Conservation (phyloP, 257 asterid species). For the Przewalskia tangutica region DNA sequence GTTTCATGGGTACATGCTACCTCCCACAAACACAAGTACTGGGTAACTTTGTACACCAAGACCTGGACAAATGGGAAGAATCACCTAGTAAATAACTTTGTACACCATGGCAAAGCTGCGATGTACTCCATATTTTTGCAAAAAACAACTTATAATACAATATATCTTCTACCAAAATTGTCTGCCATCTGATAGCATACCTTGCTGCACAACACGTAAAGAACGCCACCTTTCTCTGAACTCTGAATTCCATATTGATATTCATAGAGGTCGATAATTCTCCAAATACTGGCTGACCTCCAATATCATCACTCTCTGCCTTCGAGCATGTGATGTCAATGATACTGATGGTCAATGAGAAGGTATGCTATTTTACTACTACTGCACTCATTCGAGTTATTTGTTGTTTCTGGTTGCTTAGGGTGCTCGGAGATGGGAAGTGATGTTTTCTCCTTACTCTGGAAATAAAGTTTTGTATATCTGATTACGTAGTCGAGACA, state of each 20-base stretch:
- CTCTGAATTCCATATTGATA: background rate
- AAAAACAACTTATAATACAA: background rate
- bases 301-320: too few species aligned
- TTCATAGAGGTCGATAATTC: background rate
- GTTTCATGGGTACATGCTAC: background rate
- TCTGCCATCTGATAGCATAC: background rate
- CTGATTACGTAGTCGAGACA: too few species aligned
- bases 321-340: conserved; percentile 98
- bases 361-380: conserved; percentile 36
- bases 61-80: too few species aligned
- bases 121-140: too few species aligned
- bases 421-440: background rate
- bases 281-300: too few species aligned
- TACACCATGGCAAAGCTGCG: background rate
- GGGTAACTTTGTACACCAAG: too few species aligned
- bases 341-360: conserved; percentile 96
- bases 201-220: background rate
- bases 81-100: background rate
- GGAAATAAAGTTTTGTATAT: background rate
- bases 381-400: background rate
- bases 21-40: background rate
- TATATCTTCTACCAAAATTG: background rate
- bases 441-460: background rate
- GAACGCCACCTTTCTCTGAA: background rate
- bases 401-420: background rate